Evolutionary conservation across 106 monocot species (phyloP).

Genomic region (Dendrobium huoshanense): DNA sequence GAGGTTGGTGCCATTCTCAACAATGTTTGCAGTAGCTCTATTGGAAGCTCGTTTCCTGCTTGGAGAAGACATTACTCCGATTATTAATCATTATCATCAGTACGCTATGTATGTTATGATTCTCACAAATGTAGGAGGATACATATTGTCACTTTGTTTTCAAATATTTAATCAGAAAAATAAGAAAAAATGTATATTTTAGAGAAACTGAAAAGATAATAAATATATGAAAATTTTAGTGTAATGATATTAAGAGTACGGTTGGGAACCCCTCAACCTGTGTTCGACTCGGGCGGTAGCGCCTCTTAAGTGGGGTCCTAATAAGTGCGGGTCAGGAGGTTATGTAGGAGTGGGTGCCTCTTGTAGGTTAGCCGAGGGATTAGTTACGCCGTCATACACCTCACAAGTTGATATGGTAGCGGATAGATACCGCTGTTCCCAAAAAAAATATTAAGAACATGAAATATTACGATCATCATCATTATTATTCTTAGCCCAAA

Average conservation of each 20-base stretch:
- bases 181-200: not conserved
- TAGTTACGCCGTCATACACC: no score
- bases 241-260: not conserved
- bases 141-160: not conserved
- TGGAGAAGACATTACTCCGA: not conserved
- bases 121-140: not conserved
- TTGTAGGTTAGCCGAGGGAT: no score
- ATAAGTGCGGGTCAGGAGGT: no score
- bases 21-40: conserved; percentile 48
- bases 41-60: conserved; percentile 54
- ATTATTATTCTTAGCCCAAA: not conserved
- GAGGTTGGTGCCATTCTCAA: conserved; percentile 59
- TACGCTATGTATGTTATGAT: not conserved
- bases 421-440: no score
- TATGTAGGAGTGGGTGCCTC: no score
- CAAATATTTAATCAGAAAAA: conserved; percentile 3
- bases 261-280: no score
- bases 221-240: not conserved
- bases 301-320: no score
- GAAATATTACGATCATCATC: not conserved
- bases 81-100: not conserved
- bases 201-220: not conserved
- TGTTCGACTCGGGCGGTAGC: no score
- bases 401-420: no score
- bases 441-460: not conserved